These are phyloP conservation scores for Trichophaea hybrida DNA, from an alignment of 2,329 filamentous ascomycete species.

Conservation along the genomic window DNA sequence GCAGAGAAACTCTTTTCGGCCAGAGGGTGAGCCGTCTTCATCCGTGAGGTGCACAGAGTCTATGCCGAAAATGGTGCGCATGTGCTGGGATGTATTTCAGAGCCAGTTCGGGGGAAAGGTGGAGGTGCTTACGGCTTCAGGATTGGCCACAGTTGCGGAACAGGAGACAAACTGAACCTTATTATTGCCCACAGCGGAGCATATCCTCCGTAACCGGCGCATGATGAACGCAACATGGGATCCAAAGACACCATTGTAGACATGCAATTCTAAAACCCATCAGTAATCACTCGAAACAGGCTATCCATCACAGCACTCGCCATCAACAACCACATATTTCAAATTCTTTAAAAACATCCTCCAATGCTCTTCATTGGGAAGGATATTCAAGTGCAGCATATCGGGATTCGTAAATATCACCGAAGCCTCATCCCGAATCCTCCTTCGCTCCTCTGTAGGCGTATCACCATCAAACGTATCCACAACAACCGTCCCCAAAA, in stretches of 20 bases:
- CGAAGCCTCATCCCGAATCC: slow-evolving; percentile 71
- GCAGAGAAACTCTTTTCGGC: slow-evolving; percentile 85
- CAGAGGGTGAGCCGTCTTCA: slow-evolving; percentile 83
- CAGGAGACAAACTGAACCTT: slow-evolving; percentile 85
- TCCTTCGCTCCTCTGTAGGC: slow-evolving; percentile 59
- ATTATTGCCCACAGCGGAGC: slow-evolving; percentile 75
- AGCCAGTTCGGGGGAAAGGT: neutral
- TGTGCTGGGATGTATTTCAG: slow-evolving; percentile 45
- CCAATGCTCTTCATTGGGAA: slow-evolving; percentile 86
- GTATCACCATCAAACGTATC: slow-evolving; percentile 97
- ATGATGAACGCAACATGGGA: slow-evolving; percentile 92
- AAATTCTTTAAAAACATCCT: slow-evolving; percentile 75
- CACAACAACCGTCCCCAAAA: slow-evolving; percentile 59
- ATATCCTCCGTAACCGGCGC: slow-evolving; percentile 73
- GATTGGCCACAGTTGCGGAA: slow-evolving; percentile 91
- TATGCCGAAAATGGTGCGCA: slow-evolving; percentile 85
- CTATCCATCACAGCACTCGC: slow-evolving; percentile 29
- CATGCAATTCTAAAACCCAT: slow-evolving; percentile 56
- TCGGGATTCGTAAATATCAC: slow-evolving; percentile 98
- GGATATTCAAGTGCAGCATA: slow-evolving; percentile 87
- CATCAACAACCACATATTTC: slow-evolving; percentile 61
- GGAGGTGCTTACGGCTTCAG: slow-evolving; percentile 35
- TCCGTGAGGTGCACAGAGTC: slow-evolving; percentile 68
- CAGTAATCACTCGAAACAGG: neutral
- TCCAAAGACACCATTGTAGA: slow-evolving; percentile 90